Base-by-base conservation (phyloP, 2,329 filamentous ascomycete genomes). In the Pestalotiopsis sp. region DNA sequence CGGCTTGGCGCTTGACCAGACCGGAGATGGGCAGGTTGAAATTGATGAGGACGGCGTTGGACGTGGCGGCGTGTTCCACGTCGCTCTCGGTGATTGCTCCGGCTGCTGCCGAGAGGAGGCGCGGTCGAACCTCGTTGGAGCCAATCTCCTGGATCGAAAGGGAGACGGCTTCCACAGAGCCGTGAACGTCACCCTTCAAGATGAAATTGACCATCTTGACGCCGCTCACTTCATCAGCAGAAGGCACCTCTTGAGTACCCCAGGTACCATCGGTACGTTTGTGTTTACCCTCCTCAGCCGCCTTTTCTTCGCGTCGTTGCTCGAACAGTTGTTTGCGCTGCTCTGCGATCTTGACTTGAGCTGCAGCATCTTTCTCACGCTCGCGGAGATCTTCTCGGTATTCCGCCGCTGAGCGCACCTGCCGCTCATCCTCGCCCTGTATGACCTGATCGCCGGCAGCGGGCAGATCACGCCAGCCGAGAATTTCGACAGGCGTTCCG, bases 131-230 rank as follows among this genome's bases (percentile, higher is more conserved):
- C 78, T 98, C 94, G 74, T 94, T 90, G 81, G 92, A 97, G 71
- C 95, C 94, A 71, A 98, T 85, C 69, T 91, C 89, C 70, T 90
- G 84, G 69, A 99, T 86, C 9, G 92, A 91, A 63, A 93, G 91
- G 70, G 91, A 86, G 2, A 98, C 92, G 2, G 96, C 96, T 83
- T 99, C 96, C 0, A 95, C 94, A 0, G 95, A 98, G 49, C 96
- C 96, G 70, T 92, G 93, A 20, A 98, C 96, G 75, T 99, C 96
- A 67, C 91, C 95, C 80, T 97, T 97, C 82, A 99, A 86, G 69
- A 96, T 89, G 80, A 98, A 96, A 74, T 92, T 92, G 62, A 97
- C 86, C 17, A 87, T 82, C 65, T 84, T 84, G 7, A 86, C 80
- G 9, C 84, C 83, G 41, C 78, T 75, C 62, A 79, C 83, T 4